A percentile compares a stretch with the other conserved stretches of the same genome.
These are phyloP conservation scores for Cyclotella cryptica DNA, from an alignment of 108 stramenopile genomes.

Conservation along the genomic window DNA sequence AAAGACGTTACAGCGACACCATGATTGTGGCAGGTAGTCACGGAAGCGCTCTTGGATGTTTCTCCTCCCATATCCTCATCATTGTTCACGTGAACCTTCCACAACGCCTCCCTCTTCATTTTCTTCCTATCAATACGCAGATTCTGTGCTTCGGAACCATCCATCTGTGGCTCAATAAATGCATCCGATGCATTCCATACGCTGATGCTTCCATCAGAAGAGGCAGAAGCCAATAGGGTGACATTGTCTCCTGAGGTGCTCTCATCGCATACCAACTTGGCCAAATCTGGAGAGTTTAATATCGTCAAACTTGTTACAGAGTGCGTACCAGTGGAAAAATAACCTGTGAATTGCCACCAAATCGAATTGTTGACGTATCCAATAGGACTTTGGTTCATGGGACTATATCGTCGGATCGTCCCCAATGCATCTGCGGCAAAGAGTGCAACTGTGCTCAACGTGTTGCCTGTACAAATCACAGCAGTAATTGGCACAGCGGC, in stretches of 20 bases:
- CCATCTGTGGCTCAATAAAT: constrained; percentile 1
- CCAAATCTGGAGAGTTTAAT: constrained; percentile 19
- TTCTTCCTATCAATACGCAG: constrained; percentile 13
- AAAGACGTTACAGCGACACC: constrained; percentile 16
- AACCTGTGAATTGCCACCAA: constrained; percentile 31
- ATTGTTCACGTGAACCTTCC: constrained; percentile 43
- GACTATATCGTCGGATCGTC: constrained; percentile 35
- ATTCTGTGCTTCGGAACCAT: constrained; percentile 5
- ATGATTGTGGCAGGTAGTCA: not conserved
- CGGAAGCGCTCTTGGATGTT: not conserved
- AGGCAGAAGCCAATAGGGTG: constrained; percentile 20
- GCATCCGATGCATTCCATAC: constrained; percentile 32
- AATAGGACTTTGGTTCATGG: constrained; percentile 15
- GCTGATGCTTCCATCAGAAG: constrained; percentile 8
- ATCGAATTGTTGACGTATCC: constrained; percentile 27
- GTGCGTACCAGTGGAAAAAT: constrained; percentile 4
- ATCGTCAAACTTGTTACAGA: constrained; percentile 26
- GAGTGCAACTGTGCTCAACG: constrained; percentile 6
- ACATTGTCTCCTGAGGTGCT: not conserved
- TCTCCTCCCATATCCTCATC: constrained; percentile 7
- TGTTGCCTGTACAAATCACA: constrained; percentile 19
- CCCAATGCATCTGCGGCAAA: constrained; percentile 39
- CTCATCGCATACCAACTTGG: constrained; percentile 1
- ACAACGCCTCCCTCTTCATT: constrained; percentile 4
- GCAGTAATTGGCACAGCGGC: constrained; percentile 30